These are phyloP conservation scores for Fusarium mundagurra DNA, from an alignment of 2,329 filamentous ascomycete genomes.

Conservation along the genomic window DNA sequence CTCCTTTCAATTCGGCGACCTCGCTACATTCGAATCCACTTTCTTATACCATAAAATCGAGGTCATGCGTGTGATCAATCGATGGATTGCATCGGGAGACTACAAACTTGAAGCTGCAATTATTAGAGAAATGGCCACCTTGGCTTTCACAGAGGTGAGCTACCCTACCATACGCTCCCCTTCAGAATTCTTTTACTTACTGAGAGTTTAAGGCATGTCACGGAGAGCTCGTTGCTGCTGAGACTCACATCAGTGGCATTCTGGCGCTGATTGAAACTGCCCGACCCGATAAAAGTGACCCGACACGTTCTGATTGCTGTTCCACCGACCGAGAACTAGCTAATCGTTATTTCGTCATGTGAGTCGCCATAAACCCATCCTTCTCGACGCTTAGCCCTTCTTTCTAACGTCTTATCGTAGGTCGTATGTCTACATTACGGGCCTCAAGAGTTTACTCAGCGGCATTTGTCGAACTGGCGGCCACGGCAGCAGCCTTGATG, in stretches of 20 bases:
- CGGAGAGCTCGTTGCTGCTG: neutral
- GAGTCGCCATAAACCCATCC: rapidly evolving
- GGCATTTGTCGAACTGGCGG: neutral
- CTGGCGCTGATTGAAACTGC: constrained; percentile 10
- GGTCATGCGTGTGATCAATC: constrained; percentile 5
- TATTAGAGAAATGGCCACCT: constrained; percentile 7
- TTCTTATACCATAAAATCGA: constrained; percentile 15
- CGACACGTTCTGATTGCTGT: neutral
- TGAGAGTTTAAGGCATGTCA: neutral
- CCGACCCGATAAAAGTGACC: neutral
- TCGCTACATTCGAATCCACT: neutral
- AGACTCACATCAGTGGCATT: constrained; percentile 11
- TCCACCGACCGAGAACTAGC: neutral
- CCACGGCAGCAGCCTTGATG: neutral
- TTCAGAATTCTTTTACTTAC: rapidly evolving
- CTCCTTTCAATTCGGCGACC: constrained; percentile 1
- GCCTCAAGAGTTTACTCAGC: constrained; percentile 7
- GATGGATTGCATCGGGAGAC: neutral
- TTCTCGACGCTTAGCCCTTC: rapidly evolving
- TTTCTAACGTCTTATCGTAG: neutral
- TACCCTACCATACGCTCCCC: rapidly evolving
- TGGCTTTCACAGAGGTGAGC: constrained; percentile 14
- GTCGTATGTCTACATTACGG: neutral
- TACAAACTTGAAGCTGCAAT: neutral
- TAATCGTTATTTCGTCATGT: constrained; percentile 10